A percentile compares a stretch with the other conserved stretches of the same genome.
Evolutionary conservation across 768 basidiomycete species (phyloP).

Genomic region (Tremella mesenterica): DNA sequence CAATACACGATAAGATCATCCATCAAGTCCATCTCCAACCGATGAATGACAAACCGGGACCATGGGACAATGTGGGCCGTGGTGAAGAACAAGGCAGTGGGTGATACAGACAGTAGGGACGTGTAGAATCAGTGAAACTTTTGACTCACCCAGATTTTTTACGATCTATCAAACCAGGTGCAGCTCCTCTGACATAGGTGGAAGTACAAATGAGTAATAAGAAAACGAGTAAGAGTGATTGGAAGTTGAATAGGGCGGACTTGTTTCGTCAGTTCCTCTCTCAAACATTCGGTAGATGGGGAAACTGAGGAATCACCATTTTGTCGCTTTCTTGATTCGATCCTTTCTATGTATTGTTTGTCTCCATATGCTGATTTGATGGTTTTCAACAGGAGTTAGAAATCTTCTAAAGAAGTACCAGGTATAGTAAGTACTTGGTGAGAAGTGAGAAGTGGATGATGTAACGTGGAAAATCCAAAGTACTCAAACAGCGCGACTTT

Average conservation of each 20-base stretch:
- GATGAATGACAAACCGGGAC: neutral
- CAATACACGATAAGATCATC: neutral
- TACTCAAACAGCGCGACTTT: no score
- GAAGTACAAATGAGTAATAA: conserved; percentile 92
- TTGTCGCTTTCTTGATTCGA: no score
- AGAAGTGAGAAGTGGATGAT: no score
- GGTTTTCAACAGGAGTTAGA: no score
- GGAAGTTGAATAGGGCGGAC: conserved; percentile 97
- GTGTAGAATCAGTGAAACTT: neutral
- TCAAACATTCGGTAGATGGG: no score
- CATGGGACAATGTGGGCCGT: neutral
- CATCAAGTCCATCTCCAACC: neutral
- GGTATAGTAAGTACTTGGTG: no score
- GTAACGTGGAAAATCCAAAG: no score
- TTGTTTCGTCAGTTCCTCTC: no score
- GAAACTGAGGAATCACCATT: no score
- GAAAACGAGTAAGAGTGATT: conserved; percentile 86
- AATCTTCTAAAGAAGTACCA: no score
- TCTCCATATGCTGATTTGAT: no score
- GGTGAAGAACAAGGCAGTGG: neutral
- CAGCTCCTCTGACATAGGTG: conserved; percentile 84
- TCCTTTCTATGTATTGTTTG: no score
- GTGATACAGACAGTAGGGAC: neutral
- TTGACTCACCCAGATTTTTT: conserved; percentile 80
- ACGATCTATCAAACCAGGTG: conserved; percentile 79